Percentiles rank a stretch among this genome's conserved stretches.
Conservation (phyloP, 225 moss, liverwort and hornwort species). For the Ulota crispa region DNA sequence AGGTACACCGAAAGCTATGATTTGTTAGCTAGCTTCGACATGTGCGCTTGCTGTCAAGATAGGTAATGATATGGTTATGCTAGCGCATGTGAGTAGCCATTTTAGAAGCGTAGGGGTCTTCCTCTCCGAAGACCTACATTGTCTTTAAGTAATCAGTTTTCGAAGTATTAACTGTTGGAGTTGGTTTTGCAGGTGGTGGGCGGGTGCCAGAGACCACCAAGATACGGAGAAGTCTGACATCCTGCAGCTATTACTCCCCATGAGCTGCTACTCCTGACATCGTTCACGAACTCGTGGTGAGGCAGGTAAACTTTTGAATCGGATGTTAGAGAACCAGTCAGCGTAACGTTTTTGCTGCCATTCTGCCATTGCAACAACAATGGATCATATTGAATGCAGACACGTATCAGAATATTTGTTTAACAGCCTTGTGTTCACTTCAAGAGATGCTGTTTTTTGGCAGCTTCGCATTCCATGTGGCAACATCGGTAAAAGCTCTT, state of each 20-base stretch:
- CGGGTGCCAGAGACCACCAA: constrained; percentile 5
- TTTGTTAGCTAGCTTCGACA: background rate
- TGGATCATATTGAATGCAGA: background rate
- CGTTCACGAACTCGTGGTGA: background rate
- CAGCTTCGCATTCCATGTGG: background rate
- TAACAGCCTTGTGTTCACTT: background rate
- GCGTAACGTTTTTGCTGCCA: background rate
- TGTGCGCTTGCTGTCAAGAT: background rate
- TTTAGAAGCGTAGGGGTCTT: background rate
- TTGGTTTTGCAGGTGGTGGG: constrained; percentile 33
- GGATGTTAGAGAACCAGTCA: background rate
- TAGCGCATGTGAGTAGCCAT: background rate
- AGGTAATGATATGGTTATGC: background rate
- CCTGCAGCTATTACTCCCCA: constrained; percentile 23
- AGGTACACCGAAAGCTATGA: background rate
- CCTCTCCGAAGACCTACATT: background rate
- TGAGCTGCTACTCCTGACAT: constrained; percentile 20
- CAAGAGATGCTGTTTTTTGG: background rate
- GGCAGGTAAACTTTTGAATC: background rate
- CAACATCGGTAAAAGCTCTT: background rate
- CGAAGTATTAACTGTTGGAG: background rate
- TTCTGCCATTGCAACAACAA: background rate
- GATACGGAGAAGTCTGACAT: constrained; percentile 11
- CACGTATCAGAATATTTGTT: background rate
- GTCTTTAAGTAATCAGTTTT: background rate